Base-by-base conservation (phyloP, 1,284 basidiomycete species). In the Ganoderma boninense region DNA sequence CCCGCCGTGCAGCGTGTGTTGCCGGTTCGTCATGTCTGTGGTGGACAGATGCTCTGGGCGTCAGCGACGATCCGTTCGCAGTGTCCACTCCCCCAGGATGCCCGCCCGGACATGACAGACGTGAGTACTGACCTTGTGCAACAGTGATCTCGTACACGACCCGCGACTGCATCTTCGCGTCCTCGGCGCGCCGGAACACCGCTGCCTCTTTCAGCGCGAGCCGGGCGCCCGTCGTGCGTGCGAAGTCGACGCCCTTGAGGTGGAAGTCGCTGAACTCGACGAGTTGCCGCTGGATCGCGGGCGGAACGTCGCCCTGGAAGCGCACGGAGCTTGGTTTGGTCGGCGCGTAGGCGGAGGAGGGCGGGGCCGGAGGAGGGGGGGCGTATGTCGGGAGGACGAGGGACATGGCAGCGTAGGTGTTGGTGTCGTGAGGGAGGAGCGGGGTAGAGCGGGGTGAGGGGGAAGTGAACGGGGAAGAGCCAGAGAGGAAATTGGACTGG, bases 21-120 rank as follows among this genome's bases (percentile, higher is more conserved):
- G 69, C 11, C 69, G 66, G 61, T 77, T 77, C 3, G 73, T 64
- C 77, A 77, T 79, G 38, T 78, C 78, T n/a, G n/a, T n/a, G n/a
- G n/a, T n/a, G n/a, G n/a, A n/a, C n/a, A n/a, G n/a, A n/a, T 0
- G 67, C 40, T 20, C n/a, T n/a, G n/a, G n/a, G n/a, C n/a, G n/a
- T n/a, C n/a, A n/a, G 70, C 64, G 32, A 64, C 70, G 2, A 67
- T 71, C 7, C 67, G 66, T 6, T 57, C 60, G 18, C 70, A n/a
- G n/a, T n/a, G n/a, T n/a, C n/a, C n/a, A n/a, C n/a, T n/a, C n/a
- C n/a, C n/a, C n/a, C n/a, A n/a, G n/a, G n/a, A n/a, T n/a, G n/a
- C n/a, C n/a, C n/a, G n/a, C n/a, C n/a, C n/a, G n/a, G n/a, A n/a
- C n/a, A n/a, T n/a, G n/a, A n/a, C n/a, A n/a, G n/a, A n/a, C n/a